phyloP scores from a whole-genome alignment of 495 filamentous ascomycete species.

The Articulospora tetracladia region DNA sequence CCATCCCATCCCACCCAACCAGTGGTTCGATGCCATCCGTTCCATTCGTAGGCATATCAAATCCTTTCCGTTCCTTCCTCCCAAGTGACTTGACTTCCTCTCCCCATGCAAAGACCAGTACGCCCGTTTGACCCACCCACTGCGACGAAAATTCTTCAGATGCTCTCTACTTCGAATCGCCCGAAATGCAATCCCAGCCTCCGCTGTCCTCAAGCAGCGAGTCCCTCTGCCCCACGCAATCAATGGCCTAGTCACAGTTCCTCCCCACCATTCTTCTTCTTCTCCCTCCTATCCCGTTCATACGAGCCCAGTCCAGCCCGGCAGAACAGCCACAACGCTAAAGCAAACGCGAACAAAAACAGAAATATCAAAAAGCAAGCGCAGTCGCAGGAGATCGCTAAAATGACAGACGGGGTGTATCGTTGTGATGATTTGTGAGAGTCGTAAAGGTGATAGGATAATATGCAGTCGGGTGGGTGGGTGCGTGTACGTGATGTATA shows the following conservation, averaged over 20 bases:
- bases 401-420: conserved; percentile 14
- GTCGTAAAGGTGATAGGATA: neutral
- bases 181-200: too few relatives aligned
- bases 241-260: too few relatives aligned
- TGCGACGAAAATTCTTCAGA: too few relatives aligned
- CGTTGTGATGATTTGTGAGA: neutral
- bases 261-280: too few relatives aligned
- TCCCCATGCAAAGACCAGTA: neutral
- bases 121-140: neutral
- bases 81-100: neutral
- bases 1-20: neutral
- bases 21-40: too few relatives aligned
- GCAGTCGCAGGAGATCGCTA: conserved; percentile 20
- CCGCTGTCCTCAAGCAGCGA: too few relatives aligned
- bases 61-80: conserved; percentile 1
- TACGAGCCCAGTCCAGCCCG: neutral
- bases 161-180: too few relatives aligned
- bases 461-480: neutral
- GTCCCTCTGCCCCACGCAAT: too few relatives aligned
- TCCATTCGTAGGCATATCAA: too few relatives aligned
- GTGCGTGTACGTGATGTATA: neutral
- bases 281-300: neutral
- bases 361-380: neutral
- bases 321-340: neutral
- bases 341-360: neutral